These are phyloP conservation scores for Skeletonema marinoi DNA, from an alignment of 108 stramenopile genomes.

Conservation along the genomic window DNA sequence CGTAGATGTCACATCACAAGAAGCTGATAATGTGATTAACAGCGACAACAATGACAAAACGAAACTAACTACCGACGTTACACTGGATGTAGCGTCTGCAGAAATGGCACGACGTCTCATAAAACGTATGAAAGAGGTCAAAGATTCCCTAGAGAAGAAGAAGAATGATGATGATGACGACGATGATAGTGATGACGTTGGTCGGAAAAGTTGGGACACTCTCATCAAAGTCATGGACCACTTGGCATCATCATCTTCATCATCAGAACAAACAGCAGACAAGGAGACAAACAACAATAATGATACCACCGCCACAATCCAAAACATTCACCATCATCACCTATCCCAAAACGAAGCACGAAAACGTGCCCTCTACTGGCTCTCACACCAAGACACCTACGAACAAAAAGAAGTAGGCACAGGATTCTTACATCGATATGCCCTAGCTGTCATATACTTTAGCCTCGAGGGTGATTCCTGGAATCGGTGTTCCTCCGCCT, in stretches of 20 bases:
- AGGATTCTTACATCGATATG: constrained; percentile 48
- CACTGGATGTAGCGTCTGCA: not conserved
- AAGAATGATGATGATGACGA: not conserved
- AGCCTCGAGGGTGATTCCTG: constrained; percentile 39
- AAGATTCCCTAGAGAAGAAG: not conserved
- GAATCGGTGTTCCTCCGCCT: constrained; percentile 10
- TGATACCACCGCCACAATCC: not conserved
- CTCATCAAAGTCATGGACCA: not conserved
- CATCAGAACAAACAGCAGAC: not conserved
- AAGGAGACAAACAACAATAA: not conserved
- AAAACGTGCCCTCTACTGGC: constrained; percentile 26
- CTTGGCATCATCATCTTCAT: not conserved
- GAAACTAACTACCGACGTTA: not conserved
- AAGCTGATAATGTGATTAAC: not conserved
- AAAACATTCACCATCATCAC: not conserved
- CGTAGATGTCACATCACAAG: not conserved
- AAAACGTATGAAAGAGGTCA: not conserved
- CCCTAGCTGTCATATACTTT: constrained; percentile 58
- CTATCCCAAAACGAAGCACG: not conserved
- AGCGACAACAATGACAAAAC: not conserved
- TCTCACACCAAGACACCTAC: constrained; percentile 3
- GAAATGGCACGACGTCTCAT: not conserved
- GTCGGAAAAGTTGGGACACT: not conserved
- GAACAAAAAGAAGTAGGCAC: constrained; percentile 9
- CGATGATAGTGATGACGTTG: not conserved